Evolutionary conservation across 345 rosid genomes (phyloP), one percentile per base, ranked within the genome.

Genomic region (Gossypium anomalum): DNA sequence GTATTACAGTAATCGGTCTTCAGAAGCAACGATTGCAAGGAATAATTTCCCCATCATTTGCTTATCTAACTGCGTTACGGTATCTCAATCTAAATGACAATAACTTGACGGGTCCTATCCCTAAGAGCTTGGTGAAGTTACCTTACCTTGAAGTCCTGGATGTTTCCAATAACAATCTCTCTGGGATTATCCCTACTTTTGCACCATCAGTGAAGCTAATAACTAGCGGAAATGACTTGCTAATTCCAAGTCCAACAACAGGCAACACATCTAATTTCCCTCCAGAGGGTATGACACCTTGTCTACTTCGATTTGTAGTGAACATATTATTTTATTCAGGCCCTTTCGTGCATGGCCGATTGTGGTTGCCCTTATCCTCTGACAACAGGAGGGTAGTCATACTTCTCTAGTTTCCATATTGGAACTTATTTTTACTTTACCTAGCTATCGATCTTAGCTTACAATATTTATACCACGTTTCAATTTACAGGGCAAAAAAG

Each of bases 131-230:
- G 78, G 79, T 81, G 14, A 74, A 53, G 2, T 61, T 88, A 67
- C n/a, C 80, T 5, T 62, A 75, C 2, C 88, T 86, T 41, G 23
- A 56, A 44, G 22, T 29, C 70, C 74, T 88, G 69, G 82, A 86
- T 78, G 78, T 88, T 3, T 81, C 91, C 3, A 83, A 84, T 70
- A 88, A 86, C 69, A 86, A 88, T 59, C 82, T 86, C 25, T 76
- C 47, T 16, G 86, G 87, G 15, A 22, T 2, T 8, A 23, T 83
- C 20, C 92, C 87, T 0, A 7, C 55, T 43, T 83, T 88, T 69
- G 67, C 67, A 9, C 0, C 47, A 0, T 57, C 49, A 0, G 81
- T 86, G 47, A 81, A 75, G 78, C 20, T 84, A 4, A 71, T 52
- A 3, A 22, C 47, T 17, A 56, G 78, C 0, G 88, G 87, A n/a